Evolutionary conservation across 345 rosid species (phyloP), one percentile per base, ranked within the genome.

Genomic region (Gossypium australe): DNA sequence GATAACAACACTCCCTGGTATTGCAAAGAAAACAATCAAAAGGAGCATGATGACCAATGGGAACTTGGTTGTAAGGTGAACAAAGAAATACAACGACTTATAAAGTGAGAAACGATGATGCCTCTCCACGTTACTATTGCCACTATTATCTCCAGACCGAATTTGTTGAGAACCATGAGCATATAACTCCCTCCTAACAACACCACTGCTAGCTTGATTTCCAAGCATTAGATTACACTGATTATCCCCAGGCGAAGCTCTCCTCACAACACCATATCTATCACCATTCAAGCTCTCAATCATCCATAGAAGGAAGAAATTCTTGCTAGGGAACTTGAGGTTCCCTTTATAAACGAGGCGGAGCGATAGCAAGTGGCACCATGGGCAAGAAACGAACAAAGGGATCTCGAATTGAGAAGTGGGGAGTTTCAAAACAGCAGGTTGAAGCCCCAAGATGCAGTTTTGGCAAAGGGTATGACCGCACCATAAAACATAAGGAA

Each of bases 301-400:
- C 94, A 90, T 90, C 92, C 92, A 88, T 0, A 90, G 83, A n/a
- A 90, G 82, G 79, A 86, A 87, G 77, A 80, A 90, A 52, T 90
- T 90, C 77, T 90, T 88, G 41, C 85, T 56, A 41, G 92, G 94
- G 76, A 89, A 86, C 84, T 78, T 83, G 0, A 87, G 81, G 67
- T 67, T 79, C 3, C 91, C 92, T 29, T 80, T 82, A 67, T 82
- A 82, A 27, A 87, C 84, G 29, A 89, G 63, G 63, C 94, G 77
- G 12, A 85, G 76, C 0, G 92, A 87, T 22, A 87, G 72, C 44
- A 84, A 79, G 63, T 84, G 84, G 69, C 94, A 89, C 94, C 94
- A 89, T 0, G 94, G 94, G 72, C 94, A 89, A 2, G 87, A 73
- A 47, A 89, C 75, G 68, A 86, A 85, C 76, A 86, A 84, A 0